Base-by-base conservation (phyloP, 495 filamentous ascomycete genomes). In the Trichocladium uniseriatum region DNA sequence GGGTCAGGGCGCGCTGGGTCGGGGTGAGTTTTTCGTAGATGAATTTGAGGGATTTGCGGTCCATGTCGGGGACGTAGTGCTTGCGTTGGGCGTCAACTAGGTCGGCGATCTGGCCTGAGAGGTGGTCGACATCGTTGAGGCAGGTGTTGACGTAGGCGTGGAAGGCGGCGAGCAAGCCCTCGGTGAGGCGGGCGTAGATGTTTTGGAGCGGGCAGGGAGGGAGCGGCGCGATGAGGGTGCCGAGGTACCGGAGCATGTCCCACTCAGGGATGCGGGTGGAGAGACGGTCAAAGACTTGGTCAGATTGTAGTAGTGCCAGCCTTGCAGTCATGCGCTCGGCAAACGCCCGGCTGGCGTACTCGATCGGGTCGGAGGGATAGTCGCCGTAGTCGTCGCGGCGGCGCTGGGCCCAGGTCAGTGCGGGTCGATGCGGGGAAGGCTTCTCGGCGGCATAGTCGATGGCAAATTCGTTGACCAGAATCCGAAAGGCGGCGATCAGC, bases 381-480 rank as follows among this genome's bases (percentile, higher is more conserved):
- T 65, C 62, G 3, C 57, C 64, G 21, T 65, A 64, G 22, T 64
- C 59, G 32, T 64, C 63, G 5, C 63, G 55, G 22, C 43, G 48
- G 6, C 57, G 56, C 18, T 54, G 51, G 9, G 43, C 51, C 55
- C 57, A 65, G 5, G 57, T 60, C 10, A 51, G 13, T 1, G 13
- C 21, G 1, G 52, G 45, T 1, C 27, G 45, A n/a, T 31, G 16
- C 20, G 55, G 52, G 0, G 40, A 49, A 3, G 49, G 46, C 0
- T 28, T n/a, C n/a, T 43, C 27, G 37, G 75, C 79, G 45, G 77
- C 80, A 68, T 84, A 84, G 69, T 87, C 79, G 51, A 87, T 76
- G 48, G 82, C 73, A 31, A 51, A 52, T 49, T 75, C 72, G 38
- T 57, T 66, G 28, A 75, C 72, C 11, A 75, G 64, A 15, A 75